phyloP scores from a whole-genome alignment of 768 basidiomycete genomes.

The Mycena maculata region DNA sequence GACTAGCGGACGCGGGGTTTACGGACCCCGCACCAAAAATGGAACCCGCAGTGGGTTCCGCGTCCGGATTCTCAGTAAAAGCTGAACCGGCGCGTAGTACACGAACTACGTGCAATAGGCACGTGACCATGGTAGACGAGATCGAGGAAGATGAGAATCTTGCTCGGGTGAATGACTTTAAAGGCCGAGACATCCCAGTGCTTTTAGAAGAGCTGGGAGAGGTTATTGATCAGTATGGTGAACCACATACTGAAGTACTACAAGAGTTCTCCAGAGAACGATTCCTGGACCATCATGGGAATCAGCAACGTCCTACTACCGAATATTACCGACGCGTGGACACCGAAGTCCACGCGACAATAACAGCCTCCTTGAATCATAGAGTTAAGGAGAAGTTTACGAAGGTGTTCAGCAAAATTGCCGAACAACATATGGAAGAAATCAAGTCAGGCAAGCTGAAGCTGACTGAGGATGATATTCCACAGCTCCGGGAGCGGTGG shows the following conservation, averaged over 20 bases:
- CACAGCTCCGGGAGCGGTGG: no score
- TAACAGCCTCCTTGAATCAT: no score
- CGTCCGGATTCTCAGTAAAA: not conserved
- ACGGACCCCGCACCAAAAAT: not conserved
- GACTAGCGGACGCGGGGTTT: not conserved
- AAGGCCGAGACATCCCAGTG: not conserved
- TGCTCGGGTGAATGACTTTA: no score
- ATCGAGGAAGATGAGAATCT: not conserved
- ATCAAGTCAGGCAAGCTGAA: not conserved
- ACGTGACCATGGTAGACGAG: not conserved
- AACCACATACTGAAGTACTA: not conserved
- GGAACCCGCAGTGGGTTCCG: no score
- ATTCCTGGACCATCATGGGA: no score
- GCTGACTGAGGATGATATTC: not conserved
- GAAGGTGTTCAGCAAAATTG: not conserved
- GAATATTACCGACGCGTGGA: no score
- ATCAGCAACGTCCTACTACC: no score
- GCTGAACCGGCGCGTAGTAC: not conserved
- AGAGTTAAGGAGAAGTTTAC: not conserved
- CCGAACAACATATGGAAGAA: not conserved
- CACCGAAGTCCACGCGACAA: no score
- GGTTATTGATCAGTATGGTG: not conserved
- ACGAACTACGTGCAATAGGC: not conserved
- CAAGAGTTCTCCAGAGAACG: slow-evolving; percentile 12
- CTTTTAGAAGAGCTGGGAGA: not conserved